Percentiles rank a stretch among this genome's conserved stretches.
These are phyloP conservation scores for Paecilomyces variotii DNA, from an alignment of 2,329 filamentous ascomycete genomes.

Conservation along the genomic window DNA sequence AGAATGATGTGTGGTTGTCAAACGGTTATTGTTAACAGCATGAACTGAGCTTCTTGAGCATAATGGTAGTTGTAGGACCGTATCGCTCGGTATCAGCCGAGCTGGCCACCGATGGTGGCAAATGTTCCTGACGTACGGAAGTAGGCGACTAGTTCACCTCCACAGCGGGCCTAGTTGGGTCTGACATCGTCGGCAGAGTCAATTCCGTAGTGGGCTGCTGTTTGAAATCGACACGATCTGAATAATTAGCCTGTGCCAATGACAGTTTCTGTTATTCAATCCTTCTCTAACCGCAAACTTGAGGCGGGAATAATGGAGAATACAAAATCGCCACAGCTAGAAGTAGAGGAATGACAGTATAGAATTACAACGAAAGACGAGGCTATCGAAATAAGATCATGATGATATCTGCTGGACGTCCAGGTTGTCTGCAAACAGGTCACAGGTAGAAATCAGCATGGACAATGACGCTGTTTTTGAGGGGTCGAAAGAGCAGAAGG, in stretches of 20 bases:
- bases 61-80: neutral
- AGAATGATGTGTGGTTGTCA: neutral
- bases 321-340: neutral
- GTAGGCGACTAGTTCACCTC: neutral
- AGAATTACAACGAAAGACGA: neutral
- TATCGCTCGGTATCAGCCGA: neutral
- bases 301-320: neutral
- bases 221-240: neutral
- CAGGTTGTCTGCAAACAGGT: neutral
- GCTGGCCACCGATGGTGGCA: neutral
- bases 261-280: neutral
- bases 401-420: neutral
- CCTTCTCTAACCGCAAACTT: neutral
- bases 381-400: neutral
- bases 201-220: neutral
- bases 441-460: neutral
- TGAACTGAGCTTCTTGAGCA: neutral
- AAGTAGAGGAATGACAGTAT: neutral
- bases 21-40: neutral
- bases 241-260: neutral
- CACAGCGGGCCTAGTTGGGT: neutral
- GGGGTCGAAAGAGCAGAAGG: neutral
- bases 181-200: neutral
- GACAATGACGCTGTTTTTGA: neutral
- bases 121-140: neutral